Evolutionary conservation across 2,329 filamentous ascomycete species (phyloP).

Genomic region (Epicoccum nigrum): DNA sequence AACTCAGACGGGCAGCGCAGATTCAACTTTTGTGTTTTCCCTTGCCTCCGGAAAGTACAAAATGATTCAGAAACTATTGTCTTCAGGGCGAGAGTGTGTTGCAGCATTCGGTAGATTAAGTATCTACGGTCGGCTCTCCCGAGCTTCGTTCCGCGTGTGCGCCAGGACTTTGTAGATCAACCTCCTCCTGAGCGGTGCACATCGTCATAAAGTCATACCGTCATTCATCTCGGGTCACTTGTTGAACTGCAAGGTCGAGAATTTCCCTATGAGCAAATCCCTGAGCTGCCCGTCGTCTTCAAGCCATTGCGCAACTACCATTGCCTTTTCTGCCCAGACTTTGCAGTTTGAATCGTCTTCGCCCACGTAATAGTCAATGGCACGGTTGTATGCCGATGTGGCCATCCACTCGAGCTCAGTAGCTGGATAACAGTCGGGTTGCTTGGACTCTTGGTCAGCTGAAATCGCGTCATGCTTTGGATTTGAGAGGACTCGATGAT

Average conservation of each 20-base stretch:
- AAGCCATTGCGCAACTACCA: conserved; percentile 65
- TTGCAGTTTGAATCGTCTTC: conserved; percentile 62
- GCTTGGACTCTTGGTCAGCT: conserved; percentile 34
- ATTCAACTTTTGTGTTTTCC: conserved; percentile 43
- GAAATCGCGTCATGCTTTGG: conserved; percentile 4
- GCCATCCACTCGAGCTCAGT: conserved; percentile 80
- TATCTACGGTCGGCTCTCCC: neutral
- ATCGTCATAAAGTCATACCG: no score
- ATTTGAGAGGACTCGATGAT: conserved; percentile 19
- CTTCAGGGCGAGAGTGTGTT: conserved; percentile 42
- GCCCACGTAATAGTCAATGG: conserved; percentile 62
- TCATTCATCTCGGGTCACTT: no score
- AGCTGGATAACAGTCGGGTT: conserved; percentile 62
- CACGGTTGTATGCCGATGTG: conserved; percentile 65
- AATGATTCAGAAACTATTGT: conserved; percentile 38
- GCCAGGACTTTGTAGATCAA: no score
- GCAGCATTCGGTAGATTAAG: conserved; percentile 8
- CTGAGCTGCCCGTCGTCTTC: conserved; percentile 55
- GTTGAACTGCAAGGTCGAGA: conserved; percentile 57
- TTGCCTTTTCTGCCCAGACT: conserved; percentile 67
- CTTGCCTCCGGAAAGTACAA: conserved; percentile 39
- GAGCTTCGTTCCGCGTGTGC: no score
- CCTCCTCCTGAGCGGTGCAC: no score
- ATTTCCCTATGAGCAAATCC: conserved; percentile 51
- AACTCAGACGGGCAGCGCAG: conserved; percentile 20